Conservation (phyloP, 495 filamentous ascomycete genomes). For the Penicillium coffeae region DNA sequence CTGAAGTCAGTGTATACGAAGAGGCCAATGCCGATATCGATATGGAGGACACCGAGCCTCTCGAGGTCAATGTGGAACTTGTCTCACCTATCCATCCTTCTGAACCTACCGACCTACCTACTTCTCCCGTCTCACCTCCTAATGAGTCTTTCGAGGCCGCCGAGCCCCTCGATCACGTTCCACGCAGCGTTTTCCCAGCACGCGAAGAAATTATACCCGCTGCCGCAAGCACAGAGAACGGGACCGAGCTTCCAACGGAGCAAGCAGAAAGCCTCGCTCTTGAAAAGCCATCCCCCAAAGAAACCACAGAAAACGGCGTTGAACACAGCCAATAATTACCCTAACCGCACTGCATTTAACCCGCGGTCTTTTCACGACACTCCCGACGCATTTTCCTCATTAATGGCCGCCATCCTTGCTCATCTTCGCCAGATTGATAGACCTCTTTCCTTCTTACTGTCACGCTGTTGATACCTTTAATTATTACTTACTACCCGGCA, state of each 20-base stretch:
- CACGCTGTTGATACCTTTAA: constrained; percentile 10
- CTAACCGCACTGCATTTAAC: background rate
- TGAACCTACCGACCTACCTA: background rate
- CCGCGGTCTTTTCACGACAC: constrained; percentile 1
- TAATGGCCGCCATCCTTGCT: constrained; percentile 6
- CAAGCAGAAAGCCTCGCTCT: background rate
- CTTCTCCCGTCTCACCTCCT: background rate
- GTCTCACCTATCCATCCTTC: background rate
- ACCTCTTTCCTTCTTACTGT: constrained; percentile 4
- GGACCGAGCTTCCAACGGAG: background rate
- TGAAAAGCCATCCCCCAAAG: background rate
- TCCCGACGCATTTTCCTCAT: constrained; percentile 12
- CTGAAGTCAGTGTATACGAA: constrained; percentile 24
- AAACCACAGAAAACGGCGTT: background rate
- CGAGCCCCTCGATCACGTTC: background rate
- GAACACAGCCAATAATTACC: background rate
- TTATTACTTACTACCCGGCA: background rate
- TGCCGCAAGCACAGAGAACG: background rate
- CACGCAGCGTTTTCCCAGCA: background rate
- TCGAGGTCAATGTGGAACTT: background rate
- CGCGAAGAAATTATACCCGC: background rate
- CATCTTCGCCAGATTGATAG: constrained; percentile 7
- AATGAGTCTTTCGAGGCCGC: background rate
- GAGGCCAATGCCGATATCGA: constrained; percentile 19
- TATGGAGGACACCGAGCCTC: constrained; percentile 3